Evolutionary conservation across 331 rosid species (phyloP).

Genomic region (Quercus lobata): DNA sequence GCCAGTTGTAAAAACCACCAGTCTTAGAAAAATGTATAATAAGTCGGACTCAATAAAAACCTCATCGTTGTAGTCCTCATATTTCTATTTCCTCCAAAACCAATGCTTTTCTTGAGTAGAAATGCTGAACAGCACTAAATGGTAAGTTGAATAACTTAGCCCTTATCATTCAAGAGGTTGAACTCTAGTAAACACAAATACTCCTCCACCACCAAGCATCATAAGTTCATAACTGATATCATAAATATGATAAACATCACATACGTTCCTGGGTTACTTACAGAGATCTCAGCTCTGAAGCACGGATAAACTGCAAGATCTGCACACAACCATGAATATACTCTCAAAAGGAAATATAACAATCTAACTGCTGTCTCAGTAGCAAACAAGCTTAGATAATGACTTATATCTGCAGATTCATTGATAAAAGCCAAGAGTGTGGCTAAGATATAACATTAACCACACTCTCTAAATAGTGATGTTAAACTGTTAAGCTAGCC

Average conservation of each 20-base stretch:
- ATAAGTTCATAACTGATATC: not conserved
- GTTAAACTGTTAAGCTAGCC: not conserved
- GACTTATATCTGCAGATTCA: not conserved
- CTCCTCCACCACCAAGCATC: constrained; percentile 70
- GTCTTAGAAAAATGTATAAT: not conserved
- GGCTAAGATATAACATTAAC: not conserved
- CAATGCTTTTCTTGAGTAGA: not conserved
- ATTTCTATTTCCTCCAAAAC: constrained; percentile 1
- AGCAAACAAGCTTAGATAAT: not conserved
- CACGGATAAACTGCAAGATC: constrained; percentile 77
- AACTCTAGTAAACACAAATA: constrained; percentile 75
- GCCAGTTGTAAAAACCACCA: not conserved
- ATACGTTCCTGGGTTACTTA: constrained; percentile 76
- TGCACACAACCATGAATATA: constrained; percentile 23
- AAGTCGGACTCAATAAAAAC: not conserved
- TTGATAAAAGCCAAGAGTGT: not conserved
- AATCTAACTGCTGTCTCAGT: not conserved
- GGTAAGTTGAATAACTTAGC: not conserved
- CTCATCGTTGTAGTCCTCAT: not conserved
- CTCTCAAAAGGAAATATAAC: not conserved
- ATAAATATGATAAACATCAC: not conserved
- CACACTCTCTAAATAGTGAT: not conserved
- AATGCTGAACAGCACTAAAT: not conserved
- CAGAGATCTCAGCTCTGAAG: constrained; percentile 69
- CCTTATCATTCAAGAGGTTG: constrained; percentile 49